Evolutionary conservation across 495 filamentous ascomycete species (phyloP).

Genomic region (Xylaria cubensis): DNA sequence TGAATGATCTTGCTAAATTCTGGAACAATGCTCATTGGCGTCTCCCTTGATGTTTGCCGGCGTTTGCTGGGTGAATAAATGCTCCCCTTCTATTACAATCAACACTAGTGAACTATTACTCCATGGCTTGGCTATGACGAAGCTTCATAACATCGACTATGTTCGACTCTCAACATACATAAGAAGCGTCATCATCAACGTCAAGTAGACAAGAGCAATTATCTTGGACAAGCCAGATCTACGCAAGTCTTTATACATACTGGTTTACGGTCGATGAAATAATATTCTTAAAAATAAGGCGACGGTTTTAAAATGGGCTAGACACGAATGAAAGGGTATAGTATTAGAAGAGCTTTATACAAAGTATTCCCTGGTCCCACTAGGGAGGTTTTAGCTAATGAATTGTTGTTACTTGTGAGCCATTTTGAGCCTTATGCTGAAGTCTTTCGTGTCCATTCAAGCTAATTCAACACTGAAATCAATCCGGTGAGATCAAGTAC

Average conservation of each 20-base stretch:
- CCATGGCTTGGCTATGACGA: not conserved
- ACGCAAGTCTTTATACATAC: not conserved
- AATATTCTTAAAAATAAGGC: not conserved
- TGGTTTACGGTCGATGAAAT: not conserved
- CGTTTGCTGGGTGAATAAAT: not conserved
- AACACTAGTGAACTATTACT: not conserved
- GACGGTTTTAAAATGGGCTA: not conserved
- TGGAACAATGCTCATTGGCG: not conserved
- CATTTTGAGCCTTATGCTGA: slow-evolving; percentile 16
- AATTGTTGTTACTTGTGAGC: slow-evolving; percentile 11
- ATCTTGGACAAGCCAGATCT: not conserved
- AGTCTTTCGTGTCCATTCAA: slow-evolving; percentile 21
- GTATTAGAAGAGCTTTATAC: slow-evolving; percentile 31
- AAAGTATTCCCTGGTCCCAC: slow-evolving; percentile 19
- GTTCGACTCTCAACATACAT: not conserved
- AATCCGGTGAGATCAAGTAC: slow-evolving; percentile 17
- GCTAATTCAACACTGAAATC: slow-evolving; percentile 2
- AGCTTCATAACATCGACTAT: not conserved
- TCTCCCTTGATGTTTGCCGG: not conserved
- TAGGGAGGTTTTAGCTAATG: slow-evolving; percentile 2
- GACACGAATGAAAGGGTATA: slow-evolving; percentile 25
- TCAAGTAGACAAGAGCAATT: not conserved
- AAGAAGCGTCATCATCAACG: not conserved
- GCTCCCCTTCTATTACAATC: not conserved
- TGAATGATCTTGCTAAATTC: not conserved